Percentiles rank a stretch among this genome's conserved stretches.
phyloP scores from a whole-genome alignment of 768 basidiomycete genomes.

The Trametes coccinea region DNA sequence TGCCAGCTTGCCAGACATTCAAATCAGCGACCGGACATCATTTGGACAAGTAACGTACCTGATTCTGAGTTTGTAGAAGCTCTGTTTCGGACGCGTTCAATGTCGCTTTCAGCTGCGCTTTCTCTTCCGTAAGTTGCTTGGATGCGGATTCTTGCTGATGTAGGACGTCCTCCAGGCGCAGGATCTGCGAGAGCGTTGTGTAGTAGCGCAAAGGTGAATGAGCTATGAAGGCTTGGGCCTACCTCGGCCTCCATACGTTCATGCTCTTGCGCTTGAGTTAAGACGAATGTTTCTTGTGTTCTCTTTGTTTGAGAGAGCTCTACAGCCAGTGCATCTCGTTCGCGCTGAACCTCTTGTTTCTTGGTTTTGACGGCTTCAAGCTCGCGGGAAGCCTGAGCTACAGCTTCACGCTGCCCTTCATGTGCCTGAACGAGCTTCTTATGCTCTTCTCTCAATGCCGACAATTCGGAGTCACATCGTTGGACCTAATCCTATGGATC shows the following conservation, averaged over 20 bases:
- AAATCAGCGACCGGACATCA: neutral
- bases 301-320: neutral
- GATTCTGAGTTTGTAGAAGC: neutral
- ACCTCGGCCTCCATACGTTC: neutral
- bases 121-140: neutral
- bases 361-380: neutral
- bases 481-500: neutral
- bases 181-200: neutral
- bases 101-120: neutral
- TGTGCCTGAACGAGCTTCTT: neutral
- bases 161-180: neutral
- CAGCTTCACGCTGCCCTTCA: neutral
- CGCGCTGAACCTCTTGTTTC: neutral
- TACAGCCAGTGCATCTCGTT: neutral
- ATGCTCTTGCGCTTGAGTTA: neutral
- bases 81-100: neutral
- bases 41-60: neutral
- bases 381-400: neutral
- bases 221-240: no score
- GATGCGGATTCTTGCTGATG: no score
- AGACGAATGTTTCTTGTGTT: neutral
- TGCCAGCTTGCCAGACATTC: neutral
- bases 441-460: neutral
- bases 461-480: neutral
- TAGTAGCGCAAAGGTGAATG: neutral